Conservation (phyloP, 768 basidiomycete species). For the Podaxis sp. region DNA sequence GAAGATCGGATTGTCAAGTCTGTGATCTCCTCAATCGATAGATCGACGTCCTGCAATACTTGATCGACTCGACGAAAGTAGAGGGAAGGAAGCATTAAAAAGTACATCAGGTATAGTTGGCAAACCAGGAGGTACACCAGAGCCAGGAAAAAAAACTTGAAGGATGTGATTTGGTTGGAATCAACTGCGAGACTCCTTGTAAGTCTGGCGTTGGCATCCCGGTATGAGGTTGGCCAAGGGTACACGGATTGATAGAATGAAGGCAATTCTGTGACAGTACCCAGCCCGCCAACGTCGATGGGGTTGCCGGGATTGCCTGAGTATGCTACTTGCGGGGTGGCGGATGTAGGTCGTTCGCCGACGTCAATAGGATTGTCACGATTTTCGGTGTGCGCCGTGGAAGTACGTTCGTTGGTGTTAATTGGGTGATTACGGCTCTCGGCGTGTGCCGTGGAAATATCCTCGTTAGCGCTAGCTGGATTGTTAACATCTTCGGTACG, state of each 20-base stretch:
- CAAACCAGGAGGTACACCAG: neutral
- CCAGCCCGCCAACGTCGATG: too few relatives aligned
- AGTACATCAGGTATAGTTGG: neutral
- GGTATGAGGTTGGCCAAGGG: neutral
- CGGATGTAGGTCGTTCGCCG: too few relatives aligned
- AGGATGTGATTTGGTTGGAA: neutral
- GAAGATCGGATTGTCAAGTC: neutral
- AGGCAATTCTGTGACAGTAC: neutral
- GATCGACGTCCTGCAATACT: neutral
- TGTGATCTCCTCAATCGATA: neutral
- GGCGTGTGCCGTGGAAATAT: neutral
- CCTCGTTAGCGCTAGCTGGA: neutral
- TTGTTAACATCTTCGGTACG: too few relatives aligned
- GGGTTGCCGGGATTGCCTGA: too few relatives aligned
- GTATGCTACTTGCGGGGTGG: too few relatives aligned
- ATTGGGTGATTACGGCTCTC: too few relatives aligned
- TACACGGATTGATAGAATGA: neutral
- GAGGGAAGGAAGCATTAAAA: neutral
- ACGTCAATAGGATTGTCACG: too few relatives aligned
- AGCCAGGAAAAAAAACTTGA: neutral
- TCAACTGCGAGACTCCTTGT: neutral
- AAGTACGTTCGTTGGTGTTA: too few relatives aligned
- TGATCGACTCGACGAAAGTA: neutral
- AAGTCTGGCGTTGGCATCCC: neutral
- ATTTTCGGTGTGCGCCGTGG: too few relatives aligned